These are phyloP conservation scores for Tilletia horrida DNA, from an alignment of 1,284 basidiomycete genomes.

Conservation along the genomic window DNA sequence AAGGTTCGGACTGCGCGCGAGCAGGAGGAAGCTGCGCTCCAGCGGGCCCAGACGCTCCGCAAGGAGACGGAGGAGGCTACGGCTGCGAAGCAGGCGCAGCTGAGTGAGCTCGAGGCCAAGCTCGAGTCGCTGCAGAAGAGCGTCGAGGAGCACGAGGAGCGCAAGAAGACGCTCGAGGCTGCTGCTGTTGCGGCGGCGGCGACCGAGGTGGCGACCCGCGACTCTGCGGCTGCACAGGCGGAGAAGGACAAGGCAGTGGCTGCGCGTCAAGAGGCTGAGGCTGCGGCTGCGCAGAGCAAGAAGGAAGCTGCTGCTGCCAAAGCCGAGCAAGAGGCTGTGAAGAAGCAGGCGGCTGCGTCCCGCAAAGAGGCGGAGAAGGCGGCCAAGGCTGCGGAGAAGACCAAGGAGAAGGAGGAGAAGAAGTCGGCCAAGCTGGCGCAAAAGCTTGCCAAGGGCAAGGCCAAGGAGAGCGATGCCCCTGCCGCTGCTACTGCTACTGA, in stretches of 20 bases:
- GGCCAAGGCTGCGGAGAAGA: slow-evolving; percentile 3
- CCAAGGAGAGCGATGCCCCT: background rate
- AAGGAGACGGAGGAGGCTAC: slow-evolving; percentile 9
- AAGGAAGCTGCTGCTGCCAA: background rate
- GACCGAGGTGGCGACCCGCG: background rate
- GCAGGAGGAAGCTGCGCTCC: slow-evolving; percentile 4
- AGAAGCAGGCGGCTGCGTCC: background rate
- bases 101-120: slow-evolving; percentile 1
- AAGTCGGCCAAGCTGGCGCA: slow-evolving; percentile 6
- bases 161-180: slow-evolving; percentile 12
- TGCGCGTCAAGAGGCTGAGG: background rate
- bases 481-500: background rate
- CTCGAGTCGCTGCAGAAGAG: background rate
- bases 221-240: background rate
- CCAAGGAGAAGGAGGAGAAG: background rate
- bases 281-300: slow-evolving; percentile 13
- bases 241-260: background rate
- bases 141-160: slow-evolving; percentile 1
- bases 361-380: slow-evolving; percentile 10
- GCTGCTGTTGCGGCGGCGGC: slow-evolving; percentile 8
- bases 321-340: background rate
- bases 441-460: slow-evolving; percentile 6
- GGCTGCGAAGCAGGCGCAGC: background rate
- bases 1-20: slow-evolving; percentile 1
- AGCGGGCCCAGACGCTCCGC: background rate